Percentiles rank a stretch among this genome's conserved stretches.
Evolutionary conservation across 2,329 filamentous ascomycete genomes (phyloP).

Genomic region (Trichophyton simii): DNA sequence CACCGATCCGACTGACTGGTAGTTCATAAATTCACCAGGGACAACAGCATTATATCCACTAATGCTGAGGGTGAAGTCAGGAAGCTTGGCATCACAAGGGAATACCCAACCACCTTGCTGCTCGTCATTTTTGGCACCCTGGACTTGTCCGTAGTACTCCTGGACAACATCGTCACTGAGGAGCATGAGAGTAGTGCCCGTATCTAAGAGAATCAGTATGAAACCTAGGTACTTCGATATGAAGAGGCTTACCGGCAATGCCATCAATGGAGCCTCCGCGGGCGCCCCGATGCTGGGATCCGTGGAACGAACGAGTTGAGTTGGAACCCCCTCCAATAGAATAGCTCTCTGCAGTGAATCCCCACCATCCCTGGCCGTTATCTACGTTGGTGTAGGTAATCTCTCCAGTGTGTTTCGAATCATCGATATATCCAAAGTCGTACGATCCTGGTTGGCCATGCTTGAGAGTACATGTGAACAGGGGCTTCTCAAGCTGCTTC

Average conservation of each 20-base stretch:
- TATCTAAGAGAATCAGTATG: constrained; percentile 34
- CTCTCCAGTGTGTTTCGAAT: constrained; percentile 47
- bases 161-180: constrained; percentile 43
- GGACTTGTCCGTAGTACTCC: constrained; percentile 47
- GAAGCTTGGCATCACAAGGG: constrained; percentile 43
- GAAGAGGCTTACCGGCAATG: neutral
- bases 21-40: constrained; percentile 42
- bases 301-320: neutral
- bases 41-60: constrained; percentile 39
- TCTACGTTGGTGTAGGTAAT: constrained; percentile 53
- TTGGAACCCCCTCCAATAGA: constrained; percentile 39
- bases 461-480: constrained; percentile 60
- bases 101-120: constrained; percentile 41
- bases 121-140: constrained; percentile 36
- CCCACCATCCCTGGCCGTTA: constrained; percentile 55
- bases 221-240: neutral
- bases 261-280: neutral
- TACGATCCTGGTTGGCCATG: constrained; percentile 50
- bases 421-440: constrained; percentile 61
- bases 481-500: constrained; percentile 45
- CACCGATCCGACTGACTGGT: constrained; percentile 37
- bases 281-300: neutral
- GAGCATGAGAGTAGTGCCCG: constrained; percentile 55
- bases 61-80: constrained; percentile 45
- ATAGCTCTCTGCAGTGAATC: constrained; percentile 47